phyloP scores from a whole-genome alignment of 2,329 filamentous ascomycete species.

The Claviceps citrina region DNA sequence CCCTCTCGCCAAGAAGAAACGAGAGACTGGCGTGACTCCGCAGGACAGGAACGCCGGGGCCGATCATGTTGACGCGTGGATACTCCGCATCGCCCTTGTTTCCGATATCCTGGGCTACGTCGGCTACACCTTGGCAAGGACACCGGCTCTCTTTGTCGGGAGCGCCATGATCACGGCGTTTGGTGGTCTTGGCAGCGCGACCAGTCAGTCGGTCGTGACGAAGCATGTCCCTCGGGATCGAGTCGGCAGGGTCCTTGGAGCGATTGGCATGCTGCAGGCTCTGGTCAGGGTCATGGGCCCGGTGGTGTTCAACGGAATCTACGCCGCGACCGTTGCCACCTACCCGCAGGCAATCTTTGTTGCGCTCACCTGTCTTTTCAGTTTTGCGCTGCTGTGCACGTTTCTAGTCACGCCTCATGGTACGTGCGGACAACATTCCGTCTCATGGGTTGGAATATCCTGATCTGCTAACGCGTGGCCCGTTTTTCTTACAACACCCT shows the following conservation, averaged over 20 bases:
- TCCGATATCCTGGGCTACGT: constrained; percentile 63
- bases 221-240: constrained; percentile 78
- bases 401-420: constrained; percentile 60
- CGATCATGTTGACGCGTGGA: constrained; percentile 59
- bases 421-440: constrained; percentile 30
- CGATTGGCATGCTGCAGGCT: constrained; percentile 72
- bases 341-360: constrained; percentile 78
- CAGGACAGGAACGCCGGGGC: constrained; percentile 48
- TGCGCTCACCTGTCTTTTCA: constrained; percentile 52
- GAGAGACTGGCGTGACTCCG: constrained; percentile 20
- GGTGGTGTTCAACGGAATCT: constrained; percentile 72
- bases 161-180: constrained; percentile 60
- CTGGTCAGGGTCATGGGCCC: constrained; percentile 66
- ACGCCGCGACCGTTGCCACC: constrained; percentile 60
- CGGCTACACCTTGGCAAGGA: constrained; percentile 55
- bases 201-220: constrained; percentile 67
- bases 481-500: neutral
- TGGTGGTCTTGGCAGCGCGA: constrained; percentile 74
- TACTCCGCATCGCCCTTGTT: constrained; percentile 59
- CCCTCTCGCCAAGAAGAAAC: constrained; percentile 27
- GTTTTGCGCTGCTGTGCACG: constrained; percentile 46
- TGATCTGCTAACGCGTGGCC: neutral
- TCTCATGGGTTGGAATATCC: neutral
- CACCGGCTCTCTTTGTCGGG: constrained; percentile 48
- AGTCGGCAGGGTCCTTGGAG: constrained; percentile 78